Percentiles rank a stretch among this genome's conserved stretches.
Conservation (phyloP, 108 stramenopile genomes). For the Pelagomonas calceolata region DNA sequence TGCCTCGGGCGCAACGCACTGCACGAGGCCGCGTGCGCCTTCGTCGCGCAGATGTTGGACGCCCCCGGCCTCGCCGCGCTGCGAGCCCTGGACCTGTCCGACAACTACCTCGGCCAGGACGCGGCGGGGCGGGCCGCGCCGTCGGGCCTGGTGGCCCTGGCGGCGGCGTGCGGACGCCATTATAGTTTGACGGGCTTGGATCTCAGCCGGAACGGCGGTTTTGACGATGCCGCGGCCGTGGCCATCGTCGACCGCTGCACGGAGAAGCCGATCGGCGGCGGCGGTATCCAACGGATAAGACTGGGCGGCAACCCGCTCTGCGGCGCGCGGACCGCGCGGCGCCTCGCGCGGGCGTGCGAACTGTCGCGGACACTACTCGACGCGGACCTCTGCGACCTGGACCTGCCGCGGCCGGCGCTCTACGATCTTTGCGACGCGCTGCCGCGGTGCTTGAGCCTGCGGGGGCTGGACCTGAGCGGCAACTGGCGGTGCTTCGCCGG, state of each 20-base stretch:
- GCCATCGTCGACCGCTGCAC: neutral
- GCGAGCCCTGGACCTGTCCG: neutral
- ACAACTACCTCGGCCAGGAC: neutral
- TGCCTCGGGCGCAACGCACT: neutral
- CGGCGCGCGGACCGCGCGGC: too few relatives aligned
- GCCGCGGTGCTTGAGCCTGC: too few relatives aligned
- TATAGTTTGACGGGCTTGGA: neutral
- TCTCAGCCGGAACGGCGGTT: neutral
- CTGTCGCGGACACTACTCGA: too few relatives aligned
- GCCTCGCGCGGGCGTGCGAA: too few relatives aligned
- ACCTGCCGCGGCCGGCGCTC: too few relatives aligned
- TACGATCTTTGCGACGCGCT: too few relatives aligned
- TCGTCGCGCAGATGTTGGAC: neutral
- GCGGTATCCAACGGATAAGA: too few relatives aligned
- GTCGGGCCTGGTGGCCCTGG: neutral
- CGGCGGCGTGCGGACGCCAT: neutral
- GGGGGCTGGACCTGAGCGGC: too few relatives aligned
- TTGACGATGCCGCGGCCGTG: neutral
- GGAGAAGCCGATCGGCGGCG: too few relatives aligned
- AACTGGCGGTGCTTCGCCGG: too few relatives aligned
- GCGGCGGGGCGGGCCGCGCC: neutral
- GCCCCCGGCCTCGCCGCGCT: neutral
- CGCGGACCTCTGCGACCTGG: too few relatives aligned
- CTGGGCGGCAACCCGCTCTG: too few relatives aligned
- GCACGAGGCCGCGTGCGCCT: neutral